Evolutionary conservation across 31 red algal species (phyloP).

Genomic region (Bonnemaisonia californica): DNA sequence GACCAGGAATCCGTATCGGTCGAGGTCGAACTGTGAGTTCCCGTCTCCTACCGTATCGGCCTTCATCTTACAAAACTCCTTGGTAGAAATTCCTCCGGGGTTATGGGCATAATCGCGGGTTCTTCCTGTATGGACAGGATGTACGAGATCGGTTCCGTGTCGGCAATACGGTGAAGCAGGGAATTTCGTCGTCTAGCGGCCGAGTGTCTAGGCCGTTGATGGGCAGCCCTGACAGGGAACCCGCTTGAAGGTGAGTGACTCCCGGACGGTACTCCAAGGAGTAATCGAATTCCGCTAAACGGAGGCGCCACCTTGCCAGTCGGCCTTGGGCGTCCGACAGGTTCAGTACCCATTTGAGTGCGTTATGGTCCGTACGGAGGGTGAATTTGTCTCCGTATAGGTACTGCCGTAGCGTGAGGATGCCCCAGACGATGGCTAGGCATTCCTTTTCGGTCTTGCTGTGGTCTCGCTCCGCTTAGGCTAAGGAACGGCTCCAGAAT

Average conservation of each 20-base stretch:
- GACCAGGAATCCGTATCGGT: background rate
- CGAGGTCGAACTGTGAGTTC: too few species aligned
- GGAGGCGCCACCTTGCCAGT: conserved; percentile 3
- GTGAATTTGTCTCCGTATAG: conserved; percentile 21
- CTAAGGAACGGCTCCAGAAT: conserved; percentile 4
- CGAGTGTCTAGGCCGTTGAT: background rate
- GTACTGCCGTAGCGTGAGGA: conserved; percentile 5
- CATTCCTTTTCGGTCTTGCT: conserved; percentile 21
- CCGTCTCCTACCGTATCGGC: too few species aligned
- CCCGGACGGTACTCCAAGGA: background rate
- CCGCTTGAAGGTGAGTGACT: background rate
- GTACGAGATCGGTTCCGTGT: too few species aligned
- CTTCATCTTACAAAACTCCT: too few species aligned
- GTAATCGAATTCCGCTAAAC: background rate
- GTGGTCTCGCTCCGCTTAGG: conserved; percentile 23
- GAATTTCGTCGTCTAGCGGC: conserved; percentile 10
- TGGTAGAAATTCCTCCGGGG: too few species aligned
- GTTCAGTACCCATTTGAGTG: conserved; percentile 39
- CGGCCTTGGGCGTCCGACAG: background rate
- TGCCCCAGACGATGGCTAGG: conserved; percentile 33
- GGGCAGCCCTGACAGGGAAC: background rate
- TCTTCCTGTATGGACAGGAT: too few species aligned
- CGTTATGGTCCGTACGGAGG: conserved; percentile 31
- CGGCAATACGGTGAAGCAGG: too few species aligned
- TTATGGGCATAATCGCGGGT: too few species aligned